Base-by-base conservation (phyloP, 257 asterid genomes). In the Przewalskia tangutica region DNA sequence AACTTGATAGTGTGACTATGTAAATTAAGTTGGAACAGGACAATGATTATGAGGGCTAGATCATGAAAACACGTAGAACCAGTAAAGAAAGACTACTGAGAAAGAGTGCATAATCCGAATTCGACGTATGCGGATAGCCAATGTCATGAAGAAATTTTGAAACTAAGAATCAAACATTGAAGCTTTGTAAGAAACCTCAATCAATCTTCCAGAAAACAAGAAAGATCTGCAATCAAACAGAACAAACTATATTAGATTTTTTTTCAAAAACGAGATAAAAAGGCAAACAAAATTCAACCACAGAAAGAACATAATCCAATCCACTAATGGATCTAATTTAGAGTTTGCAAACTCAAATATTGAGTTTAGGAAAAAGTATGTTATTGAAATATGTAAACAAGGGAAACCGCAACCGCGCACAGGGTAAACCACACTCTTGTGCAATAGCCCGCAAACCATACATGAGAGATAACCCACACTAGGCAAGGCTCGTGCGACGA, bases 41-140 rank as follows among this genome's bases (percentile, higher is more conserved):
- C 32, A 27, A 27, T 27, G 32, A 27, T 27, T 27, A 27, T 3
- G 68, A 60, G 20, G 83, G 84, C 84, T 82, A 84, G 83, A 88
- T 91, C 93, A 92, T 89, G 98, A 93, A 81, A 93, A 90, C 66
- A 90, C 91, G 32, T 95, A 92, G 86, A 95, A 95, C 97, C 97
- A 91, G 88, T 93, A 88, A 51, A 95, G 97, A 81, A 93, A 93
- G 6, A 95, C 97, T 38, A 95, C 98, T 50, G 98, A 95, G 86
- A 95, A 95, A 1, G 98, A 95, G 82, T 95, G 98, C 9, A 93
- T 90, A 53, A 93, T 84, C 83, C 97, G 90, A 77, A 93, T 85
- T 7, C 97, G 84, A 53, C 92, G 96, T 89, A 91, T 85, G 2
- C 82, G 86, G 55, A 85, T 50, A 71, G 79, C 13, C 13, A 11